Percentiles rank a stretch among this genome's conserved stretches.
Conservation (phyloP, 2,329 filamentous ascomycete genomes). For the Aspergillus piperis region DNA sequence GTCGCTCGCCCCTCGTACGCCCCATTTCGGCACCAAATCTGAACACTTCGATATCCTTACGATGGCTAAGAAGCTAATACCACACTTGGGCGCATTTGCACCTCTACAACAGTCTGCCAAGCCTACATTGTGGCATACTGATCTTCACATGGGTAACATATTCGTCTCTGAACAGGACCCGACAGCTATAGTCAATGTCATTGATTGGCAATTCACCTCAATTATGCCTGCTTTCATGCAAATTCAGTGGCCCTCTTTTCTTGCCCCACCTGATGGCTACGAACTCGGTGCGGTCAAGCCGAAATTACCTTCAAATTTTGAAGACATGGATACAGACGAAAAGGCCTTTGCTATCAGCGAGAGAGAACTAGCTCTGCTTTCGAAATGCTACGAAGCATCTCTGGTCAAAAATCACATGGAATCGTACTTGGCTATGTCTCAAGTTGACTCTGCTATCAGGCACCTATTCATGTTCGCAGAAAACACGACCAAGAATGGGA, state of each 20-base stretch:
- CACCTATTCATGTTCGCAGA: constrained; percentile 14
- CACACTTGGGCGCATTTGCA: constrained; percentile 6
- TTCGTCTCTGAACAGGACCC: constrained; percentile 23
- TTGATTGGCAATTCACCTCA: constrained; percentile 25
- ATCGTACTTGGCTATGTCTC: constrained; percentile 18
- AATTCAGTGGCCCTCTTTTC: constrained; percentile 19
- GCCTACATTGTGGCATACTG: constrained; percentile 22
- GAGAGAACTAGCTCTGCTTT: constrained; percentile 19
- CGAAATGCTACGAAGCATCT: constrained; percentile 26
- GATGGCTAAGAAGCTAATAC: constrained; percentile 10
- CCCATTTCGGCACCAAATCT: constrained; percentile 14
- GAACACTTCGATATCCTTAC: constrained; percentile 14
- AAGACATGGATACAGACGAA: constrained; percentile 22
- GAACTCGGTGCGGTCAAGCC: constrained; percentile 20
- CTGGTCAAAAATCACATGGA: constrained; percentile 18
- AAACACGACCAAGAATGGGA: constrained; percentile 14
- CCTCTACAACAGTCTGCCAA: constrained; percentile 2
- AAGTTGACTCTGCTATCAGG: constrained; percentile 5
- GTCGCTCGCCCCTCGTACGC: constrained; percentile 6
- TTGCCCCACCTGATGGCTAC: constrained; percentile 21
- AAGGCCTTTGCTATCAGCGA: constrained; percentile 20
- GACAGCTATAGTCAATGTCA: constrained; percentile 18
- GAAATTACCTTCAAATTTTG: constrained; percentile 21
- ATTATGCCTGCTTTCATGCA: constrained; percentile 24
- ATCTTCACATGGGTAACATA: constrained; percentile 27